These are phyloP conservation scores for Phytopythium oedochilum DNA, from an alignment of 352 stramenopile species.

Conservation along the genomic window DNA sequence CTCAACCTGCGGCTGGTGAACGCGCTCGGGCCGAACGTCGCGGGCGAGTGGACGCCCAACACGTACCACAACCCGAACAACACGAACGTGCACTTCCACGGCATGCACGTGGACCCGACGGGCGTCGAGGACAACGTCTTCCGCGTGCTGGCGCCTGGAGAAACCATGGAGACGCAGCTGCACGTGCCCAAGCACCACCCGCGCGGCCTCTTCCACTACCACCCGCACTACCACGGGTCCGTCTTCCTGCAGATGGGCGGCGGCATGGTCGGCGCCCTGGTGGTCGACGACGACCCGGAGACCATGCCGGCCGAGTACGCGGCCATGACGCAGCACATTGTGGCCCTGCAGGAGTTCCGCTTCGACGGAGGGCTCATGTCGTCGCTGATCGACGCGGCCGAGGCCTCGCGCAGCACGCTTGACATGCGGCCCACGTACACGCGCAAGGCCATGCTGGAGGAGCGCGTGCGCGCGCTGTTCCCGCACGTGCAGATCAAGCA, in stretches of 20 bases:
- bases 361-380: slow-evolving; percentile 53
- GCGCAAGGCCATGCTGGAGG: slow-evolving; percentile 28
- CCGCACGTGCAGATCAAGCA: slow-evolving; percentile 32
- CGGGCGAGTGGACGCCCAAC: slow-evolving; percentile 37
- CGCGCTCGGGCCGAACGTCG: slow-evolving; percentile 33
- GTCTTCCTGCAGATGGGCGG: slow-evolving; percentile 74
- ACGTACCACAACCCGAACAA: slow-evolving; percentile 69
- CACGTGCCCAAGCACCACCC: slow-evolving; percentile 60
- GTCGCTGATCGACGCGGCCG: slow-evolving; percentile 39
- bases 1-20: slow-evolving; percentile 62
- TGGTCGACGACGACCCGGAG: slow-evolving; percentile 55
- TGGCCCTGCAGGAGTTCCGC: slow-evolving; percentile 59
- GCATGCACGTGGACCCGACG: slow-evolving; percentile 78
- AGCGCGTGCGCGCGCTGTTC: slow-evolving; percentile 30
- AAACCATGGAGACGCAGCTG: slow-evolving; percentile 42
- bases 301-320: slow-evolving; percentile 36
- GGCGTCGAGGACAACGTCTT: slow-evolving; percentile 78
- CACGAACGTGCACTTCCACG: slow-evolving; percentile 81
- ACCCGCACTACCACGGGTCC: slow-evolving; percentile 76
- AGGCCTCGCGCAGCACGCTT: slow-evolving; percentile 45
- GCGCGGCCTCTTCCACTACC: slow-evolving; percentile 78
- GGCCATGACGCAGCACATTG: slow-evolving; percentile 38
- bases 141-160: slow-evolving; percentile 43
- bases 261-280: slow-evolving; percentile 59
- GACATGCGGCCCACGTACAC: slow-evolving; percentile 46